Conservation (phyloP, 179 eudicot species). For the Camellia oleifera region DNA sequence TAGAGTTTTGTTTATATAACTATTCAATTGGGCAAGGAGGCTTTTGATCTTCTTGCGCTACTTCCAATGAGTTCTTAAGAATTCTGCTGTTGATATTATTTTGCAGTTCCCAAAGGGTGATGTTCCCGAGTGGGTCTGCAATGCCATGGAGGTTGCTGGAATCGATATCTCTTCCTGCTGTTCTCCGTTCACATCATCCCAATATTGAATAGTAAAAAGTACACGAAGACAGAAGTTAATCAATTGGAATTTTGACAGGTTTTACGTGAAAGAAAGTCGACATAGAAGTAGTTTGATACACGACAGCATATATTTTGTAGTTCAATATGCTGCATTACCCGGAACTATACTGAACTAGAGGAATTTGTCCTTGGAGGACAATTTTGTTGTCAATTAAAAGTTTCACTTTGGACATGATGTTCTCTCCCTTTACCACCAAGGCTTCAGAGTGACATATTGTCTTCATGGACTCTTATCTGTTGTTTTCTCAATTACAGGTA, state of each 20-base stretch:
- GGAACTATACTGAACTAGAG: neutral
- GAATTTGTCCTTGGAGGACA: neutral
- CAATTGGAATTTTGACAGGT: neutral
- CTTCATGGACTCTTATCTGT: too few relatives aligned
- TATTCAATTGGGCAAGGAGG: neutral
- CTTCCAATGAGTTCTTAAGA: neutral
- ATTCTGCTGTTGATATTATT: neutral
- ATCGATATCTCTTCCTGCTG: conserved; percentile 73
- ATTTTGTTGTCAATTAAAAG: neutral
- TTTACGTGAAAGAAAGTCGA: neutral
- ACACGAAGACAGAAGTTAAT: neutral
- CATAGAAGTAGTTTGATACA: neutral
- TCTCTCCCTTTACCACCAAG: neutral
- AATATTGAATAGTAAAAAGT: neutral
- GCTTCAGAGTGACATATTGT: neutral
- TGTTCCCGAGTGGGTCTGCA: conserved; percentile 89
- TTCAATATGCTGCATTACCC: conserved; percentile 18
- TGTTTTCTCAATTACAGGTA: too few relatives aligned
- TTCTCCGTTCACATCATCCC: conserved; percentile 21
- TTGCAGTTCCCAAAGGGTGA: conserved; percentile 80
- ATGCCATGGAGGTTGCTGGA: conserved; percentile 93
- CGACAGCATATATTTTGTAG: conserved; percentile 29
- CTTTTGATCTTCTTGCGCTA: neutral
- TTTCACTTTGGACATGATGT: neutral
- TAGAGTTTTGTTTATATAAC: too few relatives aligned